phyloP scores from a whole-genome alignment of 2,329 filamentous ascomycete genomes.

The Pestalotiopsis sp. region DNA sequence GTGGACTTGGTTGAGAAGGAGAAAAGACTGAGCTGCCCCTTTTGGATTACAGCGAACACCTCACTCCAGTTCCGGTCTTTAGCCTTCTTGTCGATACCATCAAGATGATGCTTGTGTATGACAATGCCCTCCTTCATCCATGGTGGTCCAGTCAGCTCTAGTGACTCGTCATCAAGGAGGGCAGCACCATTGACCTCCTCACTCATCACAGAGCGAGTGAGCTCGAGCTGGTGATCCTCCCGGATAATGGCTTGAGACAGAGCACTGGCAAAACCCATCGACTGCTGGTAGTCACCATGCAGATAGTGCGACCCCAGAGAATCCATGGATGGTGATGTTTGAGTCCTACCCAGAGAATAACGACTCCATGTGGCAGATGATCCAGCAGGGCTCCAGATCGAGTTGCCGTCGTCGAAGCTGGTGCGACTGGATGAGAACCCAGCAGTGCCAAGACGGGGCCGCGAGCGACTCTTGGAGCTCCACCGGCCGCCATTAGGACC shows the following conservation, averaged over 20 bases:
- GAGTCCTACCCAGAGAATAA: constrained; percentile 86
- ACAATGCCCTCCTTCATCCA: constrained; percentile 98
- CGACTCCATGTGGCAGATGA: constrained; percentile 97
- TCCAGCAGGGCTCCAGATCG: constrained; percentile 81
- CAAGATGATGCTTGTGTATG: constrained; percentile 94
- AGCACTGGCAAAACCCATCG: constrained; percentile 96
- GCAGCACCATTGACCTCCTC: constrained; percentile 63
- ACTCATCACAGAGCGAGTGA: constrained; percentile 55
- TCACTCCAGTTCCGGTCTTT: constrained; percentile 95
- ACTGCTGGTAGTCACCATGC: constrained; percentile 86
- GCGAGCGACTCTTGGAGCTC: constrained; percentile 83
- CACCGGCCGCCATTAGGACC: constrained; percentile 67
- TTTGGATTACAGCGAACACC: constrained; percentile 94
- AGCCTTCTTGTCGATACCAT: constrained; percentile 85
- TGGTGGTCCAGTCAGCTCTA: constrained; percentile 90
- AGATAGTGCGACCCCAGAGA: constrained; percentile 80
- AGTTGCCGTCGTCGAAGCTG: constrained; percentile 88
- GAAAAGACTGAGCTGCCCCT: constrained; percentile 91
- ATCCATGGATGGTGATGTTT: constrained; percentile 90
- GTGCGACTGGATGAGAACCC: constrained; percentile 90
- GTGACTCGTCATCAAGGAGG: constrained; percentile 86
- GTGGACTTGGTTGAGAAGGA: constrained; percentile 87
- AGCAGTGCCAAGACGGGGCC: constrained; percentile 75
- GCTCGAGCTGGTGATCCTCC: constrained; percentile 69
- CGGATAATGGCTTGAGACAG: constrained; percentile 95